phyloP scores from a whole-genome alignment of 768 basidiomycete genomes.

The Boletus fagicola region DNA sequence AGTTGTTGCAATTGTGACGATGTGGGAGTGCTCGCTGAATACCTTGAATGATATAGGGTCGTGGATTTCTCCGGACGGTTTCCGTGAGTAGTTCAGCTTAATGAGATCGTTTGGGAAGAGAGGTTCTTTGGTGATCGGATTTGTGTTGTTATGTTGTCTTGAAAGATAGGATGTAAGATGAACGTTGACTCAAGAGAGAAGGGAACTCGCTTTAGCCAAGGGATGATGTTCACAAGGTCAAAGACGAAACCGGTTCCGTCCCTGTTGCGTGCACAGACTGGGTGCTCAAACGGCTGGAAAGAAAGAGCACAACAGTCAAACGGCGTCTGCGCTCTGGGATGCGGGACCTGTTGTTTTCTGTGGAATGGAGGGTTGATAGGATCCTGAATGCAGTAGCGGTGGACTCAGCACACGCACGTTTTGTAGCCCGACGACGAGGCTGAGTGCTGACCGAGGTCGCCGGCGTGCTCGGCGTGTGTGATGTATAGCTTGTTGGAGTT shows the following conservation, averaged over 20 bases:
- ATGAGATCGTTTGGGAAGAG: conserved; percentile 73
- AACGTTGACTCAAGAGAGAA: conserved; percentile 2
- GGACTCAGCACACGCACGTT: conserved; percentile 46
- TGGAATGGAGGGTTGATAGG: conserved; percentile 8
- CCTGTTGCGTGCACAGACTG: conserved; percentile 80
- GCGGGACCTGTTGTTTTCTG: conserved; percentile 68
- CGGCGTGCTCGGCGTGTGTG: conserved; percentile 85
- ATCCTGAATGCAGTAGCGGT: not conserved
- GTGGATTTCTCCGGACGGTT: conserved; percentile 82
- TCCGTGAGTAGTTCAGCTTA: conserved; percentile 77
- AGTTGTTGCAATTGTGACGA: conserved; percentile 84
- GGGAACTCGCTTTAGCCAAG: conserved; percentile 80
- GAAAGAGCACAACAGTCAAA: conserved; percentile 93
- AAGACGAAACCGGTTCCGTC: conserved; percentile 83
- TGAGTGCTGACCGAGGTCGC: conserved; percentile 77
- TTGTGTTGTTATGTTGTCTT: conserved; percentile 79
- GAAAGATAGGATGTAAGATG: conserved; percentile 13
- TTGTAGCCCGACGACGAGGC: conserved; percentile 75
- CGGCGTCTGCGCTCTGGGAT: conserved; percentile 65
- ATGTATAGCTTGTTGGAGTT: conserved; percentile 85
- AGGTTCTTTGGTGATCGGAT: conserved; percentile 73
- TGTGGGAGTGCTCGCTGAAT: conserved; percentile 94
- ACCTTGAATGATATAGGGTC: conserved; percentile 98
- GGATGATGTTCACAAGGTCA: conserved; percentile 89
- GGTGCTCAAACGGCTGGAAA: conserved; percentile 85